Conservation (phyloP, 768 basidiomycete species). For the Hygrocybe punicea region DNA sequence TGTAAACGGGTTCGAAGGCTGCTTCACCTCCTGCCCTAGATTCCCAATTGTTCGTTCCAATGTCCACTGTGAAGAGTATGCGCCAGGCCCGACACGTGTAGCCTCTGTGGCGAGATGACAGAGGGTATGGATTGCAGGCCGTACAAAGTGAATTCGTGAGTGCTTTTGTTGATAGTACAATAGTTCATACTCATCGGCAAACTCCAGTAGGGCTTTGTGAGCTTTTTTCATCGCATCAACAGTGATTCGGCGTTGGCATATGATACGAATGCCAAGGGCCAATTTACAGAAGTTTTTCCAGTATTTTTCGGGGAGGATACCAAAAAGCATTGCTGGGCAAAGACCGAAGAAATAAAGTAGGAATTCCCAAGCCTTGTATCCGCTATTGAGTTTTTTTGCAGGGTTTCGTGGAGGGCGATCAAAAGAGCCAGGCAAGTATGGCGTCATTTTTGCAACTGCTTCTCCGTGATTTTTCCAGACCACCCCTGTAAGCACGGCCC, state of each 20-base stretch:
- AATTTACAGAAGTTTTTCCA: slow-evolving; percentile 16
- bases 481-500: slow-evolving; percentile 14
- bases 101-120: slow-evolving; percentile 14
- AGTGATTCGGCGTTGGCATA: slow-evolving; percentile 6
- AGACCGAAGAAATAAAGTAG: slow-evolving; percentile 9
- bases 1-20: slow-evolving; percentile 17
- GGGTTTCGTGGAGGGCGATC: slow-evolving; percentile 32
- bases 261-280: slow-evolving; percentile 3
- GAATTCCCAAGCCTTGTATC: slow-evolving; percentile 14
- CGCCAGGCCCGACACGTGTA: slow-evolving; percentile 14
- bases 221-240: background rate
- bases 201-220: slow-evolving; percentile 9
- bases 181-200: slow-evolving; percentile 14
- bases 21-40: slow-evolving; percentile 15
- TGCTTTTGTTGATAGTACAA: slow-evolving; percentile 16
- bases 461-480: slow-evolving; percentile 27
- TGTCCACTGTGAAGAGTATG: slow-evolving; percentile 15
- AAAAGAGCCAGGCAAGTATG: slow-evolving; percentile 29
- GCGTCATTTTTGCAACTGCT: slow-evolving; percentile 10
- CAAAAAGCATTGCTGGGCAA: slow-evolving; percentile 9
- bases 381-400: slow-evolving; percentile 17
- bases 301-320: slow-evolving; percentile 6
- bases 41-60: slow-evolving; percentile 21
- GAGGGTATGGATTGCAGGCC: slow-evolving; percentile 15
- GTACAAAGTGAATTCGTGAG: slow-evolving; percentile 18